These are phyloP conservation scores for Exidia glandulosa DNA, from an alignment of 768 basidiomycete genomes.

Conservation along the genomic window DNA sequence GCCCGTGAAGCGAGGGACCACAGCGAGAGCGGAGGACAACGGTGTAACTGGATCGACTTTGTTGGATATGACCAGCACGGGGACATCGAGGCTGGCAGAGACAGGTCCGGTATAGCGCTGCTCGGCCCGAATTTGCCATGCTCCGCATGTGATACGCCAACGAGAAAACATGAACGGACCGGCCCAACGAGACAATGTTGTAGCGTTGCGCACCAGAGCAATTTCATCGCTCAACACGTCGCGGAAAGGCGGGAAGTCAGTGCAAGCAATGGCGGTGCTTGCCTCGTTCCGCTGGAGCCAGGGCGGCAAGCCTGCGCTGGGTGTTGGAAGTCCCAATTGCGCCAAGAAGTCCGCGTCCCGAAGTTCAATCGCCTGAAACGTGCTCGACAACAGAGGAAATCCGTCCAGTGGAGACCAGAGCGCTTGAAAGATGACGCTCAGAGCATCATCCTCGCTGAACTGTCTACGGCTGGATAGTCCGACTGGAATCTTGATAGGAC, in stretches of 20 bases:
- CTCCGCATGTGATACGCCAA: neutral
- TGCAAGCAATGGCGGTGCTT: neutral
- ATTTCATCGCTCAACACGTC: neutral
- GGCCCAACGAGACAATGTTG: neutral
- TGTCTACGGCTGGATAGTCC: neutral
- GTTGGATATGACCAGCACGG: too few species aligned
- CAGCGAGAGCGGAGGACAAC: too few species aligned
- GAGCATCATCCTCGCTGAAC: neutral
- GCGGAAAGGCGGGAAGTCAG: neutral
- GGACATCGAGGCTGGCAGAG: neutral
- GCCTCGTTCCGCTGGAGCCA: neutral
- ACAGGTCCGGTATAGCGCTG: neutral
- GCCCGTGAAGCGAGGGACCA: too few species aligned
- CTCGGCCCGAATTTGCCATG: neutral
- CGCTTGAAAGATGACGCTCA: neutral
- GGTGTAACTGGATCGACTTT: too few species aligned
- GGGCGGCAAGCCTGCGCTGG: neutral
- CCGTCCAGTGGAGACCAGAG: neutral
- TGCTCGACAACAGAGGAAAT: neutral
- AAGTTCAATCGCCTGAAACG: neutral
- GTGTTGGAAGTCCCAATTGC: neutral
- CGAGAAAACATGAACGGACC: neutral
- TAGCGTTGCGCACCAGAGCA: neutral
- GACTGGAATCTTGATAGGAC: neutral
- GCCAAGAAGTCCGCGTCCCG: neutral